Base-by-base conservation (phyloP, 306 rosid species). In the Ammopiptanthus mongolicus region DNA sequence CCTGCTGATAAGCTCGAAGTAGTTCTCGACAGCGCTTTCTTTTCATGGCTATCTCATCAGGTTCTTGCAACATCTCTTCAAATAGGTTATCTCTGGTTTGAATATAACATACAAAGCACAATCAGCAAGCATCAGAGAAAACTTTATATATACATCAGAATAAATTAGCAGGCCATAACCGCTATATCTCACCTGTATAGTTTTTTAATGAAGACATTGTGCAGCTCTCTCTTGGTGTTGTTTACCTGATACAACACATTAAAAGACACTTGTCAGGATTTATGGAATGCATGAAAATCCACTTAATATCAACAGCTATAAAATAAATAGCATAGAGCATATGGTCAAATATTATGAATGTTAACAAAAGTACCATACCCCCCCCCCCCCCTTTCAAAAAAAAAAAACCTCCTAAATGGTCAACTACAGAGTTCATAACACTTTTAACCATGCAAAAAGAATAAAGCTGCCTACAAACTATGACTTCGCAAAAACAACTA, bases 61-160 rank as follows among this genome's bases (percentile, higher is more conserved):
- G 99, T 71, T 95, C 99, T 84, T 89, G 96, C 86, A 95, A 81
- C 99, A 95, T 92, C 86, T 92, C 98, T 85, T 95, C 97, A 79
- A 90, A 87, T 64, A 92, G 80, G 85, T 92, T 87, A 71, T 95
- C 99, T 77, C 99, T 95, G 88, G 69, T 84, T 77, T 51, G 62
- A 59, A 71, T 36, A 74, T 55, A 28, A 76, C 69, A 83, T 70
- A 42, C 22, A 79, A 39, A 58, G 61, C 70, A 46, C 69, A 71
- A 52, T 76, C 57, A 83, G 74, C 53, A 77, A 39, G 67, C 74
- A 64, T 67, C 0, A 56, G 34, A 37, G 46, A 65, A 17, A 33
- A 31, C 15, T 65, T 56, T 12, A 62, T 14, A 52, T 11, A 19
- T 57, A 8, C 6, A 23, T 34, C 4, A 47, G 37, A 51, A 72